Evolutionary conservation across 2,329 filamentous ascomycete species (phyloP), one percentile per base, ranked within the genome.

Genomic region (Colletotrichum ledebouriae): DNA sequence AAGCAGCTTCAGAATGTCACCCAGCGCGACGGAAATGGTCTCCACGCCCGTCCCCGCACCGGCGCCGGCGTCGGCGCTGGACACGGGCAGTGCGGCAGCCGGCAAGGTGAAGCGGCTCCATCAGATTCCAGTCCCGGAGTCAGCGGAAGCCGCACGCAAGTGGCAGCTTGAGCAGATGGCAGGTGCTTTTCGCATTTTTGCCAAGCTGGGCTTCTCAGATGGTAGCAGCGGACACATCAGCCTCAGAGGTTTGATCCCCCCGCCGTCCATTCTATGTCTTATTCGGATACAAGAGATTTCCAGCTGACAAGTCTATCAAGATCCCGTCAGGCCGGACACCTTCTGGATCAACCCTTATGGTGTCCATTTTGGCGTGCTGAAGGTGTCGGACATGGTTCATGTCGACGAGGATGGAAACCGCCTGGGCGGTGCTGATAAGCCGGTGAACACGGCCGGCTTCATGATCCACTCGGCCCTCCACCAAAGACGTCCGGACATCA

Each of bases 361-460:
- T 2, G 82, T 84, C 13, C 89, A 92, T 75, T 93, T 92, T 74
- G 89, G 84, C 4, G 78, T 90, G 68, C 81, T 92, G 57, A 88
- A 86, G 69, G 88, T 89, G 0, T 85, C 83, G 1, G 90, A 92
- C 74, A 89, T 92, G 85, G 86, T 92, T 55, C 85, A 90, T 49
- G 83, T 92, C 2, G 86, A 92, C 70, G 77, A 80, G 57, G 71
- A 78, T 2, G 90, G 90, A 4, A 84, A 87, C 34, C 83, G 88
- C 3, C 83, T 91, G 2, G 89, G 88, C 17, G 89, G 89, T 10
- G 67, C 63, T 20, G 75, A 73, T 0, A 89, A 90, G 72, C 86
- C 88, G 2, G 86, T 88, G 11, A 92, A 92, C 74, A 86, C 87
- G 2, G 90, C 90, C 0, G 90, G 90, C 2, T 92, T 92, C 75